Evolutionary conservation across 208 protist species (phyloP).

Genomic region (Trypanosoma rangeli): DNA sequence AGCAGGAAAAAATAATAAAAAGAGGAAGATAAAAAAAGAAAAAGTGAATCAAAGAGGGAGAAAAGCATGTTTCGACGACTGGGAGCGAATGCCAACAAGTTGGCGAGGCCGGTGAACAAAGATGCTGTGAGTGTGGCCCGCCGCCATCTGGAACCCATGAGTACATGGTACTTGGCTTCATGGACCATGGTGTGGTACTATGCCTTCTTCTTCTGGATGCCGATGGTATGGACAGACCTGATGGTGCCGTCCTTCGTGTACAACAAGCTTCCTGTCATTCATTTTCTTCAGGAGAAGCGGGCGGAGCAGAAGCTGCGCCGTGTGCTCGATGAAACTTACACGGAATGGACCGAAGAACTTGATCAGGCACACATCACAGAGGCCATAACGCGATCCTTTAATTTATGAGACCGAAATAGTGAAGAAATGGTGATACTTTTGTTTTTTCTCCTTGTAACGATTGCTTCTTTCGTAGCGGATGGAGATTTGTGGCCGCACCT

Average conservation of each 20-base stretch:
- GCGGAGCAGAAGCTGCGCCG: conserved; percentile 84
- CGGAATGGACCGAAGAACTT: conserved; percentile 79
- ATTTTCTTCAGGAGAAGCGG: conserved; percentile 88
- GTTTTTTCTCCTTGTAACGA: conserved; percentile 9
- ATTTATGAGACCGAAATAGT: conserved; percentile 27
- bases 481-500: background rate
- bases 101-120: conserved; percentile 30
- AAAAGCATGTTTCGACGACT: conserved; percentile 25
- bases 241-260: conserved; percentile 84
- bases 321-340: conserved; percentile 85
- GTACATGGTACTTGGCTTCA: conserved; percentile 83
- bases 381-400: conserved; percentile 81
- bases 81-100: conserved; percentile 35
- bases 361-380: conserved; percentile 75
- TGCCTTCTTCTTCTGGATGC: conserved; percentile 90
- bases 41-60: background rate
- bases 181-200: conserved; percentile 88
- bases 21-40: background rate
- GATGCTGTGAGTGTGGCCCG: conserved; percentile 44
- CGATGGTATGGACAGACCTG: conserved; percentile 83
- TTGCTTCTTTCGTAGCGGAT: conserved; percentile 9
- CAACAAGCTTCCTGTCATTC: conserved; percentile 87
- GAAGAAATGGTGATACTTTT: conserved; percentile 10
- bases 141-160: conserved; percentile 86
- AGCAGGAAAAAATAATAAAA: background rate